A percentile compares a stretch with the other conserved stretches of the same genome.
Conservation (phyloP, 208 protist species). For the Crithidia fasciculata region DNA sequence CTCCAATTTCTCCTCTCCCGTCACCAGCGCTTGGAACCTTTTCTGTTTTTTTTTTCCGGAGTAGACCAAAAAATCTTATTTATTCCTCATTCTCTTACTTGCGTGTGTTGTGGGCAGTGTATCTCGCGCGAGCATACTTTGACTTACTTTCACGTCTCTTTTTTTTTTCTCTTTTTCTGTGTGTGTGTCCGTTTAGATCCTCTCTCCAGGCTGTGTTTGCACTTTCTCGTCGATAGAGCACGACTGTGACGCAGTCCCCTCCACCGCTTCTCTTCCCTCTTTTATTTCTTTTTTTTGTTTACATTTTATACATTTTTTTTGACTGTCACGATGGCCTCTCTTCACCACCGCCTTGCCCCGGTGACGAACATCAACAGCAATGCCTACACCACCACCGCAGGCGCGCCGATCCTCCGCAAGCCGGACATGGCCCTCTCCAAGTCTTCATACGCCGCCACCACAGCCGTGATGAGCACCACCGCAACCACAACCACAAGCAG, state of each 20-base stretch:
- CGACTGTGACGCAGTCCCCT: background rate
- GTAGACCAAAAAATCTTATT: too few relatives aligned
- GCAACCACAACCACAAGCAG: background rate
- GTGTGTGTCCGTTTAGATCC: background rate
- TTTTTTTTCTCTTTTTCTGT: slow-evolving; percentile 13
- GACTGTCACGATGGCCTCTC: slow-evolving; percentile 1
- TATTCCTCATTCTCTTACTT: slow-evolving; percentile 8
- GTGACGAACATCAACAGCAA: slow-evolving; percentile 25
- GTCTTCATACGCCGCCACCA: slow-evolving; percentile 2
- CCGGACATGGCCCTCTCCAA: slow-evolving; percentile 7
- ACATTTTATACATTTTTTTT: background rate
- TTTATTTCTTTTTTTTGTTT: background rate
- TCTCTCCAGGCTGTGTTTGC: slow-evolving; percentile 10
- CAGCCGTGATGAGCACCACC: background rate
- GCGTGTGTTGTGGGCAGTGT: background rate
- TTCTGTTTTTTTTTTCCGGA: slow-evolving; percentile 11
- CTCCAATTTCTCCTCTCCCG: too few relatives aligned
- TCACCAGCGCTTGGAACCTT: too few relatives aligned
- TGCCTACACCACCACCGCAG: slow-evolving; percentile 19
- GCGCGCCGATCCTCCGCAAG: slow-evolving; percentile 15
- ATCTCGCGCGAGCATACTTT: too few relatives aligned
- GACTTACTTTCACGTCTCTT: background rate
- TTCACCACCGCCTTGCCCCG: slow-evolving; percentile 13
- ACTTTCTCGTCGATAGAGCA: background rate
- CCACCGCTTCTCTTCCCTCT: background rate